phyloP scores from a whole-genome alignment of 2,329 filamentous ascomycete genomes.

The Penicillium brevicompactum region DNA sequence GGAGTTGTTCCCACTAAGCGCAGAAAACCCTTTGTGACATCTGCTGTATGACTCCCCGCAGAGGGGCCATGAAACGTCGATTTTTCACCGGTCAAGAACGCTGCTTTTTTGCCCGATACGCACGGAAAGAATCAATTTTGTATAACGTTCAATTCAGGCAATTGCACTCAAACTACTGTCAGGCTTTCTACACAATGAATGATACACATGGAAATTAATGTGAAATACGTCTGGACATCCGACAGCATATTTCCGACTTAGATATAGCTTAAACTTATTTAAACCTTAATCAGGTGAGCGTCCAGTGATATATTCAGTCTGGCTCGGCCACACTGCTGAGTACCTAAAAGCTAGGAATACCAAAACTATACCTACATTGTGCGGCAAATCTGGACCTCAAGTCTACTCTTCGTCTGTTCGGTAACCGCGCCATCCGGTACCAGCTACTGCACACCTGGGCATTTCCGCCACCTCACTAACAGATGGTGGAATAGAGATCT shows the following conservation, averaged over 20 bases:
- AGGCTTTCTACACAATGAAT: no score
- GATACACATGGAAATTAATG: no score
- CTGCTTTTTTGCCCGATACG: conserved; percentile 6
- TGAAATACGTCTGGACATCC: no score
- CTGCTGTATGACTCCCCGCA: conserved; percentile 21
- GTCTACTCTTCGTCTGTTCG: conserved; percentile 14
- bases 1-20: conserved; percentile 19
- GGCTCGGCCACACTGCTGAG: no score
- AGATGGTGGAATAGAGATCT: conserved; percentile 21
- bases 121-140: not conserved
- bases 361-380: not conserved
- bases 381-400: conserved; percentile 1
- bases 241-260: no score
- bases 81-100: conserved; percentile 20
- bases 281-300: no score
- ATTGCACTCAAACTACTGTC: no score
- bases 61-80: conserved; percentile 21
- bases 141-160: no score
- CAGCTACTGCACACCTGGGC: conserved; percentile 6
- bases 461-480: conserved; percentile 2
- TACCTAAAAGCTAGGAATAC: not conserved
- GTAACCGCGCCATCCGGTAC: conserved; percentile 24
- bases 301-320: not conserved
- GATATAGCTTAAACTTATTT: no score
- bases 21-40: conserved; percentile 21